Conservation (phyloP, 2,329 filamentous ascomycete genomes). For the Dichotomopilus funicola region DNA sequence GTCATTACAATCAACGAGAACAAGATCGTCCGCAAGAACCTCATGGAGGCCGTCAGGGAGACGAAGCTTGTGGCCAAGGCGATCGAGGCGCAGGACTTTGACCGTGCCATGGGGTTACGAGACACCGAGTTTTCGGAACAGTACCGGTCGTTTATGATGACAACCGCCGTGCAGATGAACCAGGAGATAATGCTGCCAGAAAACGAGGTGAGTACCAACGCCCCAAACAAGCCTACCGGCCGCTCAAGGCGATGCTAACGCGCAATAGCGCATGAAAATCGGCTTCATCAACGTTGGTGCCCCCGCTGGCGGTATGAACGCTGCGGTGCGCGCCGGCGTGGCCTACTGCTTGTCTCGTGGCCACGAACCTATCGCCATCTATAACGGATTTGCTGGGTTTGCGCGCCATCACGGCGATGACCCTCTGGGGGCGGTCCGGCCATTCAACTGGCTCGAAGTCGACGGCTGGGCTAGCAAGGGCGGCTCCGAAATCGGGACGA, state of each 20-base stretch:
- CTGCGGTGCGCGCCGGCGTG: conserved; percentile 85
- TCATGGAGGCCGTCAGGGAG: conserved; percentile 81
- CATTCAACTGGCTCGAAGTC: conserved; percentile 87
- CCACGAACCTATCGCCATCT: conserved; percentile 87
- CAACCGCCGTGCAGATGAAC: conserved; percentile 72
- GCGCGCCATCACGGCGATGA: conserved; percentile 82
- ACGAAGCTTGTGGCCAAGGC: conserved; percentile 79
- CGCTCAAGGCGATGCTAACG: conserved; percentile 25
- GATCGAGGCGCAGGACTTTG: conserved; percentile 81
- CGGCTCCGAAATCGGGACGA: conserved; percentile 96
- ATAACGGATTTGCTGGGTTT: conserved; percentile 95
- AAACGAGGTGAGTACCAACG: conserved; percentile 52
- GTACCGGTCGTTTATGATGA: conserved; percentile 84
- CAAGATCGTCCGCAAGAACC: conserved; percentile 85
- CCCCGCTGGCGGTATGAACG: conserved; percentile 96
- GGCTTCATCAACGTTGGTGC: conserved; percentile 96
- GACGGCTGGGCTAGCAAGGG: conserved; percentile 94
- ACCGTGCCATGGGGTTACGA: conserved; percentile 76
- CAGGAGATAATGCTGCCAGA: conserved; percentile 58
- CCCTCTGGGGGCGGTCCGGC: conserved; percentile 74
- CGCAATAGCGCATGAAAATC: conserved; percentile 70
- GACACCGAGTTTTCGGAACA: conserved; percentile 94
- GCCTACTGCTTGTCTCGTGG: conserved; percentile 87
- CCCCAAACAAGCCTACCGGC: neutral
- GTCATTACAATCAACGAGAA: conserved; percentile 97